Evolutionary conservation across 2,329 filamentous ascomycete species (phyloP).

Genomic region (Cadophora luteo-olivacea): DNA sequence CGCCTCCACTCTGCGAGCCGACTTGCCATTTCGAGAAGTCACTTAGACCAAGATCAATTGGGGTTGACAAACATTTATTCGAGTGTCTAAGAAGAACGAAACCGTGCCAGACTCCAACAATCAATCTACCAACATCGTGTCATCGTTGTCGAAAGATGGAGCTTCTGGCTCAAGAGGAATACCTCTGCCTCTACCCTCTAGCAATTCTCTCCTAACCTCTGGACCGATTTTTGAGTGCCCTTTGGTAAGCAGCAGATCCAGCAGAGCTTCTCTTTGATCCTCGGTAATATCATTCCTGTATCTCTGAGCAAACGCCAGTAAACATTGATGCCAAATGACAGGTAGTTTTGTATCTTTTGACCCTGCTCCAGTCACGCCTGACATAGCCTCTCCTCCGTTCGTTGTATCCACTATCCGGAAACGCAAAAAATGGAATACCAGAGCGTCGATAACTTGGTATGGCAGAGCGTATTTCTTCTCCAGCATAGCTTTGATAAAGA

Average conservation of each 20-base stretch:
- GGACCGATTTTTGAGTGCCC: slow-evolving; percentile 90
- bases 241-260: slow-evolving; percentile 84
- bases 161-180: slow-evolving; percentile 67
- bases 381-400: slow-evolving; percentile 59
- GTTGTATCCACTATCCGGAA: slow-evolving; percentile 76
- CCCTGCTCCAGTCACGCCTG: slow-evolving; percentile 52
- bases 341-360: slow-evolving; percentile 73
- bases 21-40: neutral
- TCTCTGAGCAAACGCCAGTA: slow-evolving; percentile 89
- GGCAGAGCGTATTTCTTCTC: slow-evolving; percentile 98
- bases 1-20: slow-evolving; percentile 12
- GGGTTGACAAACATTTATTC: slow-evolving; percentile 23
- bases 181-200: slow-evolving; percentile 87
- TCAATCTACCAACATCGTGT: slow-evolving; percentile 81
- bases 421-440: slow-evolving; percentile 96
- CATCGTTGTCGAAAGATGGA: slow-evolving; percentile 73
- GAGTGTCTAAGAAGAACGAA: neutral
- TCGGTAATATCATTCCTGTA: slow-evolving; percentile 97
- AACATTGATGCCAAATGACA: slow-evolving; percentile 94
- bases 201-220: slow-evolving; percentile 85
- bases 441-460: slow-evolving; percentile 90
- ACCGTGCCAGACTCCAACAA: slow-evolving; percentile 16
- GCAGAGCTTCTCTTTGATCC: slow-evolving; percentile 87
- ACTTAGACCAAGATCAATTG: neutral
- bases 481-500: slow-evolving; percentile 90